Percentiles rank a stretch among this genome's conserved stretches.
These are phyloP conservation scores for Rhexocercosporidium sp. DNA, from an alignment of 2,329 filamentous ascomycete species.

Conservation along the genomic window DNA sequence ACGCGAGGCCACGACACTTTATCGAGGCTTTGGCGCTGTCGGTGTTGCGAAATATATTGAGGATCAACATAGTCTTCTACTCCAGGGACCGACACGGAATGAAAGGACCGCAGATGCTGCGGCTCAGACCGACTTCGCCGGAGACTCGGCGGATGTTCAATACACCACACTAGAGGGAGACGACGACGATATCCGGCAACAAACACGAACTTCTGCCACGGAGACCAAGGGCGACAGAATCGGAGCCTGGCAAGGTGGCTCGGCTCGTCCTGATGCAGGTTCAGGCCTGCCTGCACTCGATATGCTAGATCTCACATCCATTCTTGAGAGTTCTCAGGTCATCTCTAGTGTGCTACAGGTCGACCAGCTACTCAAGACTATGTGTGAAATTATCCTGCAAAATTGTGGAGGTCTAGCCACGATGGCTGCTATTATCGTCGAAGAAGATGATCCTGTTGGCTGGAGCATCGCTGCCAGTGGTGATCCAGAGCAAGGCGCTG, in stretches of 20 bases:
- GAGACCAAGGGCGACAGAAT: slow-evolving; percentile 63
- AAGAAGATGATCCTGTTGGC: slow-evolving; percentile 60
- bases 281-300: slow-evolving; percentile 75
- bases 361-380: slow-evolving; percentile 76
- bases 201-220: slow-evolving; percentile 43
- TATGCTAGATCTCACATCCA: slow-evolving; percentile 82
- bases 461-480: slow-evolving; percentile 80
- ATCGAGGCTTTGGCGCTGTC: slow-evolving; percentile 69
- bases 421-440: slow-evolving; percentile 74
- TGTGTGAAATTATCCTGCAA: slow-evolving; percentile 81
- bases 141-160: slow-evolving; percentile 57
- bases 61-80: slow-evolving; percentile 68
- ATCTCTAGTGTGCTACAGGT: slow-evolving; percentile 80
- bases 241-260: slow-evolving; percentile 64
- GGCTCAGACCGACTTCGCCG: slow-evolving; percentile 73
- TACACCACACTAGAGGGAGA: slow-evolving; percentile 55
- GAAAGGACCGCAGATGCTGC: slow-evolving; percentile 64
- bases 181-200: slow-evolving; percentile 45
- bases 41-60: slow-evolving; percentile 73
- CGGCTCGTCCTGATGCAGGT: slow-evolving; percentile 62
- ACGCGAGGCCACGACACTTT: slow-evolving; percentile 70
- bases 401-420: slow-evolving; percentile 75
- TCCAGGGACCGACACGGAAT: slow-evolving; percentile 65
- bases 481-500: slow-evolving; percentile 71
- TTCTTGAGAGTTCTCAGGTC: slow-evolving; percentile 78